Percentiles rank a stretch among this genome's conserved stretches.
These are phyloP conservation scores for Austropuccinia psidii DNA, from an alignment of 1,284 basidiomycete species.

Conservation along the genomic window DNA sequence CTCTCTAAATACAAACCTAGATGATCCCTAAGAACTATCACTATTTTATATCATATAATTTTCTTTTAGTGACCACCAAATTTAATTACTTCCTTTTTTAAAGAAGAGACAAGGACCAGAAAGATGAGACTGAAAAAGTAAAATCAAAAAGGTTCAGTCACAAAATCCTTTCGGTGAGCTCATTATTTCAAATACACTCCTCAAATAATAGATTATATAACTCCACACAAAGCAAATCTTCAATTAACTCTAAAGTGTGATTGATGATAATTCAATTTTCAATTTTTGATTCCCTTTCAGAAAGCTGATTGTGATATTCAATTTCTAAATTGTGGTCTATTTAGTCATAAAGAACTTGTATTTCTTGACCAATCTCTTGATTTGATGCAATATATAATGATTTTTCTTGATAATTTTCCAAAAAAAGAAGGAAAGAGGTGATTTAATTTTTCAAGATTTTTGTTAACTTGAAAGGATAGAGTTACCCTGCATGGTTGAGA, in stretches of 20 bases:
- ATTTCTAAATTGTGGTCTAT: background rate
- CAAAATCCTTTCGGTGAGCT: background rate
- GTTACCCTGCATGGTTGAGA: background rate
- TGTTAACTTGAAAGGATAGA: background rate
- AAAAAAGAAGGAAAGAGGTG: background rate
- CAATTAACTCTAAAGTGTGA: constrained; percentile 3
- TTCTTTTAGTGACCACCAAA: background rate
- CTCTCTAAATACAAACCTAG: background rate
- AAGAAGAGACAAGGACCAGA: background rate
- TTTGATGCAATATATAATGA: background rate
- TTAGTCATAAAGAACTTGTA: background rate
- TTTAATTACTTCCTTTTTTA: too few species aligned
- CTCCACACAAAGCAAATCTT: background rate
- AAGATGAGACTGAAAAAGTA: background rate
- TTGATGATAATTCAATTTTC: background rate
- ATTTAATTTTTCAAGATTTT: background rate
- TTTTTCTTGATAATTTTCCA: background rate
- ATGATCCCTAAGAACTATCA: background rate
- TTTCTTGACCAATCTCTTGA: background rate
- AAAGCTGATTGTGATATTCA: background rate
- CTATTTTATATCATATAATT: too few species aligned
- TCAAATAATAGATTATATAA: background rate
- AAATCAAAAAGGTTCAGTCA: background rate
- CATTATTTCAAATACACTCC: background rate
- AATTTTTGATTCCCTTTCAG: background rate